Evolutionary conservation across 2,329 filamentous ascomycete genomes (phyloP), one percentile per base, ranked within the genome.

Genomic region (Chrysosporium keratinophilum): DNA sequence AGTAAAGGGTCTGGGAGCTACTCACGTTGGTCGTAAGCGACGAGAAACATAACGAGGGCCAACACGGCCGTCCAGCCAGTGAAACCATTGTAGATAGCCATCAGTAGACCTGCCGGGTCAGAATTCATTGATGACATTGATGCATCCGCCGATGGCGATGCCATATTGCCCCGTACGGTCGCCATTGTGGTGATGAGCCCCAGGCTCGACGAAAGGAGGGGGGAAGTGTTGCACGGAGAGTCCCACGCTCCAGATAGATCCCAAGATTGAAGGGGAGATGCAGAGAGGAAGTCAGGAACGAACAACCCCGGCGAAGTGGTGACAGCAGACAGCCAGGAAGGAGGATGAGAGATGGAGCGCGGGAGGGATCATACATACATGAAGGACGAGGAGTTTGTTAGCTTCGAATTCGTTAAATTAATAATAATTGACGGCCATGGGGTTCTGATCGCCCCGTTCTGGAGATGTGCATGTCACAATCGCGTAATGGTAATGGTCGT

Each of bases 1-100:
- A 11, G n/a, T 7, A 15, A 35, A 50, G 10, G 23, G 11, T 12
- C 39, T 41, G 12, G 23, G 43, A 46, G 5, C 17, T 35, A 77
- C 87, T 69, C 77, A 95, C 91, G 76, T 75, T 97, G 91, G 71
- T 97, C 91, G 70, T 96, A 97, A 57, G 83, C 79, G 55, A 95
- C 80, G 52, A 85, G 80, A 7, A 85, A 64, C 34, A 85, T 74
- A 54, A 96, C 67, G 49, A 93, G 58, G 14, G 87, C 87, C 60
- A 90, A 67, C 34, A 86, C 62, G 60, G 88, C 76, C 57, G 84
- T 83, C 76, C 81, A 81, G 69, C 78, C 68, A 62, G 79, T 82
- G 54, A 81, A 73, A 55, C 79, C 79, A 61, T 80, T 74, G 61
- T 73, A 82, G 63, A 70, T 71, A 63, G 65, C 78, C 74, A 71